Conservation (phyloP, 345 rosid genomes). For the Populus simonii region DNA sequence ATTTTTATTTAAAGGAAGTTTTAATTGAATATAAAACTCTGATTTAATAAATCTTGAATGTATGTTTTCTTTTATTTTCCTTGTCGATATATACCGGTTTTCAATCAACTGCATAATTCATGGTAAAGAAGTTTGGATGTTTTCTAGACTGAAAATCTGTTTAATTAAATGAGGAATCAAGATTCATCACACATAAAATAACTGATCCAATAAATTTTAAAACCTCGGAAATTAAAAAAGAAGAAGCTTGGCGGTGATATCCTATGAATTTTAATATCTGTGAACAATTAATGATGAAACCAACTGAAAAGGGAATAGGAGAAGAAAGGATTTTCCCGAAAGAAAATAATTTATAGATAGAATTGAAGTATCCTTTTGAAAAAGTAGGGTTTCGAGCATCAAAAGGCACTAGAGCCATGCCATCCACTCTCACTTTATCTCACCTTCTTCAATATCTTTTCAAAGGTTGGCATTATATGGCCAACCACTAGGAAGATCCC, state of each 20-base stretch:
- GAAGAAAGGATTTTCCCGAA: not conserved
- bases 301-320: not conserved
- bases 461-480: conserved; percentile 27
- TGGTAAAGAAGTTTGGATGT: not conserved
- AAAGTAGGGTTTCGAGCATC: conserved; percentile 13
- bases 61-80: not conserved
- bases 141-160: too few relatives aligned
- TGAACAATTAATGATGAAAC: not conserved
- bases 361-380: conserved; percentile 1
- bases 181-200: not conserved
- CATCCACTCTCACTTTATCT: conserved; percentile 14
- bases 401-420: conserved; percentile 17
- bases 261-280: too few relatives aligned
- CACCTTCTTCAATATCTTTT: not conserved
- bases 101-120: not conserved
- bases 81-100: not conserved
- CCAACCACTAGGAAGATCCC: conserved; percentile 29
- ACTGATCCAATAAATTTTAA: too few relatives aligned
- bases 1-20: too few relatives aligned
- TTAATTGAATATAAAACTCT: too few relatives aligned
- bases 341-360: conserved; percentile 13
- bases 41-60: too few relatives aligned
- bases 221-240: too few relatives aligned
- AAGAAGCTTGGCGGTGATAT: too few relatives aligned
- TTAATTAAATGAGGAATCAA: too few relatives aligned